These are phyloP conservation scores for Sordariomycetes sp. DNA, from an alignment of 2,329 filamentous ascomycete species.

Conservation along the genomic window DNA sequence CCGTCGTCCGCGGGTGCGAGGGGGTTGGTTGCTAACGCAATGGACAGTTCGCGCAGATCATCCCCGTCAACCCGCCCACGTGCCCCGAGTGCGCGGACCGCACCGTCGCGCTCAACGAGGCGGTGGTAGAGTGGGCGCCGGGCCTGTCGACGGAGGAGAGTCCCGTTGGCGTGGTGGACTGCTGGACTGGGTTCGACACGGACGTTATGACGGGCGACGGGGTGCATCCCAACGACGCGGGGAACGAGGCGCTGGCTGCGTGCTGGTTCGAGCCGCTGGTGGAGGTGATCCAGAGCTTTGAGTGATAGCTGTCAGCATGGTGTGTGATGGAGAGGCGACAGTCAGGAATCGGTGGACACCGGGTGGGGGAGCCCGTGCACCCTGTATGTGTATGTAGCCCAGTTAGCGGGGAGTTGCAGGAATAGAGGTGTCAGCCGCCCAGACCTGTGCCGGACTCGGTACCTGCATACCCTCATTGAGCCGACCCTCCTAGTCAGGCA, in stretches of 20 bases:
- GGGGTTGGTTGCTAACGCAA: neutral
- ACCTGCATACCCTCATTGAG: neutral
- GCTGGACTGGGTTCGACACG: constrained; percentile 19
- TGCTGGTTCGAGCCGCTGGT: constrained; percentile 14
- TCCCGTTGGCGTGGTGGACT: constrained; percentile 21
- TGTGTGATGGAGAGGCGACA: neutral
- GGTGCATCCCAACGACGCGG: constrained; percentile 19
- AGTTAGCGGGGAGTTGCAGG: neutral
- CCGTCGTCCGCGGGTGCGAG: neutral
- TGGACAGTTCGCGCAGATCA: constrained; percentile 17
- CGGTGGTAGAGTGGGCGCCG: constrained; percentile 18
- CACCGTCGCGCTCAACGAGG: constrained; percentile 15
- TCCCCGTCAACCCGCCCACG: constrained; percentile 18
- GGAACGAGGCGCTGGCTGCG: constrained; percentile 17
- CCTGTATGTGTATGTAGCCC: too few relatives aligned
- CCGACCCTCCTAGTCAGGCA: neutral
- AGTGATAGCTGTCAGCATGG: too few relatives aligned
- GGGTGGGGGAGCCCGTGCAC: too few relatives aligned
- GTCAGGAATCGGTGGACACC: too few relatives aligned
- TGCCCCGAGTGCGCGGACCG: constrained; percentile 14
- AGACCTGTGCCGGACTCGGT: neutral
- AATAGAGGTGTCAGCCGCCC: neutral
- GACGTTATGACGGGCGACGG: constrained; percentile 18
- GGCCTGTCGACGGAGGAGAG: constrained; percentile 13
- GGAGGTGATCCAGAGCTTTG: constrained; percentile 3